Conservation (phyloP, 2,329 filamentous ascomycete species). For the Penicillium frequentans region DNA sequence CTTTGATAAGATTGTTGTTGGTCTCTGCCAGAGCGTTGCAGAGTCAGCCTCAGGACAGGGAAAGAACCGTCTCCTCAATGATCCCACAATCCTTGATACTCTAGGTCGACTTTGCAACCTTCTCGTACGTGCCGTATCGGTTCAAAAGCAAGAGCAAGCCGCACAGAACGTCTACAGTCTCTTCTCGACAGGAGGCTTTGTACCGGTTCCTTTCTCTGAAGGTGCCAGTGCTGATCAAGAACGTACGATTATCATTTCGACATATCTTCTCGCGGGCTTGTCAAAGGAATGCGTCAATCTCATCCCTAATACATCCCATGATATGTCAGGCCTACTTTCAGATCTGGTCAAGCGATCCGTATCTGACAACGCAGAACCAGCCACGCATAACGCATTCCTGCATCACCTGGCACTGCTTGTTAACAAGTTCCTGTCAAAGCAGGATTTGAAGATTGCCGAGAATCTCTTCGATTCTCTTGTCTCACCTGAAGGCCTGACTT, state of each 20-base stretch:
- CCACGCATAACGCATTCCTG: slow-evolving; percentile 42
- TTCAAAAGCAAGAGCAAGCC: slow-evolving; percentile 53
- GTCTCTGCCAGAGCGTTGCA: slow-evolving; percentile 42
- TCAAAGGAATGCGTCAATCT: slow-evolving; percentile 35
- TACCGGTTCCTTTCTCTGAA: slow-evolving; percentile 35
- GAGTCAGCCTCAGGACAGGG: slow-evolving; percentile 33
- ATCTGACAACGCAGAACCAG: slow-evolving; percentile 27
- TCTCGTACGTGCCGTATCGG: slow-evolving; percentile 56
- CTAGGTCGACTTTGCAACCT: slow-evolving; percentile 62
- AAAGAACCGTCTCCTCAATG: slow-evolving; percentile 44
- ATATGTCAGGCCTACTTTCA: slow-evolving; percentile 36
- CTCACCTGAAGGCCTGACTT: slow-evolving; percentile 20
- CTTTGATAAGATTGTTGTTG: slow-evolving; percentile 53
- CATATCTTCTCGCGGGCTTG: slow-evolving; percentile 57
- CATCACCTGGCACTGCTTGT: slow-evolving; percentile 43
- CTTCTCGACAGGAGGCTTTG: slow-evolving; percentile 43
- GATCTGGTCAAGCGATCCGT: slow-evolving; percentile 37
- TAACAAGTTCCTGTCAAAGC: slow-evolving; percentile 43
- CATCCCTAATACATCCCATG: slow-evolving; percentile 32
- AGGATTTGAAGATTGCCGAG: slow-evolving; percentile 32
- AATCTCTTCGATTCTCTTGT: slow-evolving; percentile 35
- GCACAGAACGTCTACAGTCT: slow-evolving; percentile 56
- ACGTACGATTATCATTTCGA: slow-evolving; percentile 56
- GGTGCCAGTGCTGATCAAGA: slow-evolving; percentile 35
- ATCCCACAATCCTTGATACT: slow-evolving; percentile 57